phyloP scores from a whole-genome alignment of 352 stramenopile genomes.

The Pythium scleroteichum region DNA sequence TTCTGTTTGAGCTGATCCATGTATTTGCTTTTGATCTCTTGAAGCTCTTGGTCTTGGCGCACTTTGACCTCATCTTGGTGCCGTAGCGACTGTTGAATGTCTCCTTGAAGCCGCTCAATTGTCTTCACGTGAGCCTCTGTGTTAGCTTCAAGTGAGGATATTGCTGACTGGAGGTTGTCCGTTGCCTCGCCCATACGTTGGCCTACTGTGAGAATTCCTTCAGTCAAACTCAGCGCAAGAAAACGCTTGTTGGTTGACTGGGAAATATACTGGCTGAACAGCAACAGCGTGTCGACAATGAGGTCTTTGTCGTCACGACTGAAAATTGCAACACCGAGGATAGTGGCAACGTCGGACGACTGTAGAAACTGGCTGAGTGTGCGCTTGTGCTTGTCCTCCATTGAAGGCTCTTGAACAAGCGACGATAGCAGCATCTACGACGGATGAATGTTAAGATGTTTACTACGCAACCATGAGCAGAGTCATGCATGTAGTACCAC shows the following conservation, averaged over 20 bases:
- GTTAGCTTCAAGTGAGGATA: constrained; percentile 51
- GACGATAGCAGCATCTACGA: constrained; percentile 64
- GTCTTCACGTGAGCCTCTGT: constrained; percentile 42
- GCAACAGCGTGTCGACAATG: constrained; percentile 59
- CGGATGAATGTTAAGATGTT: no score
- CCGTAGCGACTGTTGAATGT: constrained; percentile 61
- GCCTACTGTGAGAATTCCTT: constrained; percentile 57
- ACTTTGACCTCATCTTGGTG: constrained; percentile 55
- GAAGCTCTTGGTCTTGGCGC: constrained; percentile 67
- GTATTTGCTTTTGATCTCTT: constrained; percentile 57
- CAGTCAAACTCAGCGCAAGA: constrained; percentile 55
- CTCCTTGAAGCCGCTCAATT: constrained; percentile 53
- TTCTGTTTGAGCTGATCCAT: constrained; percentile 70
- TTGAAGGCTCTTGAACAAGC: constrained; percentile 43
- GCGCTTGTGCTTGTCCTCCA: constrained; percentile 68
- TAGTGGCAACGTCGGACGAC: constrained; percentile 61
- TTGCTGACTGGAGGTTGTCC: constrained; percentile 59
- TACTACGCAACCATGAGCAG: neutral
- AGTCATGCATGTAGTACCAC: constrained; percentile 43
- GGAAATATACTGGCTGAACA: constrained; percentile 53
- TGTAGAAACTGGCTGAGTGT: constrained; percentile 73
- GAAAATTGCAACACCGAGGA: constrained; percentile 64
- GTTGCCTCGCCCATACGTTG: constrained; percentile 53
- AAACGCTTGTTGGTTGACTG: constrained; percentile 63
- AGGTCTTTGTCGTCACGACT: constrained; percentile 65